Base-by-base conservation (phyloP, 768 basidiomycete species). In the Mrakia frigida region DNA sequence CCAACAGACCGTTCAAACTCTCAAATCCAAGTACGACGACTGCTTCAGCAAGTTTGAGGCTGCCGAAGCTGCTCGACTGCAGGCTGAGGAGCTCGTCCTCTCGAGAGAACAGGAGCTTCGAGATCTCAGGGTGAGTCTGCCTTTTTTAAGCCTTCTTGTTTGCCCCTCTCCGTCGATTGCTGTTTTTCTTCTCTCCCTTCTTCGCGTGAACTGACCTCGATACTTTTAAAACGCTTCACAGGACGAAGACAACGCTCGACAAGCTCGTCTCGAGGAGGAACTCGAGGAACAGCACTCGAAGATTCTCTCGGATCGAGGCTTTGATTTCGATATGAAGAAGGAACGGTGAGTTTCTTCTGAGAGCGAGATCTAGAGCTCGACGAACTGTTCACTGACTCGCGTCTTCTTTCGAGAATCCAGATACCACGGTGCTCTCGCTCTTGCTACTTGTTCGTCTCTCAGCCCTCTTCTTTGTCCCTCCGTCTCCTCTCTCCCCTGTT, bases 21-120 rank as follows among this genome's bases (percentile, higher is more conserved):
- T 72, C 70, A 72, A 72, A 53, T 52, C 52, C 50, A 72, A 72
- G 70, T 72, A 72, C 70, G 35, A 59, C 70, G 70, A 72, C 31
- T 72, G 70, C 53, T 72, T 72, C 35, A 39, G 52, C 35, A 72
- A 72, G 53, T 72, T 72, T 35, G 70, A 72, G 33, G 70, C 70
- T 37, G 70, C 70, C 70, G 70, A 72, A 33, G 70, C 70, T 35
- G 70, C 46, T 23, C 70, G 70, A 23, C 70, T 72, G 21, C 31
- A 72, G 70, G 70, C 70, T 0, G 70, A 72, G 23, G 70, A 72
- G 35, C 70, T 72, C 53, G 70, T 72, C 53, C 53, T 72, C 9
- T 72, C 70, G 28, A n/a, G 70, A 18, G 70, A 72, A 35, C 70
- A 72, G 70, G 70, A 72, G 70, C 70, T 72, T 37, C 50, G 70